phyloP scores from a whole-genome alignment of 176 grass and related monocot genomes.

The Bromus sterilis region DNA sequence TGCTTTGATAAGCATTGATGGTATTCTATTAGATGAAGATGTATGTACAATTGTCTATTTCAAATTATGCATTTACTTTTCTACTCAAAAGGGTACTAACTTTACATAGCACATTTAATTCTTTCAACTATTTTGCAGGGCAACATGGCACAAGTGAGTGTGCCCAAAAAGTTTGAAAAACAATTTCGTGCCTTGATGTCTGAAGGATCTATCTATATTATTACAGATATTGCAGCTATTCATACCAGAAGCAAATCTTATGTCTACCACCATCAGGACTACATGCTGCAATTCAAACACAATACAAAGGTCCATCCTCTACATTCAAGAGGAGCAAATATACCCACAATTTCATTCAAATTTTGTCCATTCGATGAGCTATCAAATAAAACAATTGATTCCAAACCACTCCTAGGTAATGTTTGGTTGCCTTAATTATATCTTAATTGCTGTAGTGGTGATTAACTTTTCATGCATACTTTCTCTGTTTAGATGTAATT shows the following conservation, averaged over 20 bases:
- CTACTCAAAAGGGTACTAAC: not conserved
- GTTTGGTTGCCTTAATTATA: not conserved
- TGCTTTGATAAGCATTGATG: not conserved
- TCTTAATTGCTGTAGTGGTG: not conserved
- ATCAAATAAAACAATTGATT: not conserved
- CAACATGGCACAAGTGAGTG: not conserved
- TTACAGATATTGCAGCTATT: not conserved
- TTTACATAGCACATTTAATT: not conserved
- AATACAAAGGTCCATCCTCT: not conserved
- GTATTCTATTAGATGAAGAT: not conserved
- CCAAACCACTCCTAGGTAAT: not conserved
- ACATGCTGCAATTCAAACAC: not conserved
- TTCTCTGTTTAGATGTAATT: not conserved
- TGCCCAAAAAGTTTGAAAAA: not conserved
- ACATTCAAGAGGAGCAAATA: not conserved
- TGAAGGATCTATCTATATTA: not conserved
- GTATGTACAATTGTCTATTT: not conserved
- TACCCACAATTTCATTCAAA: not conserved
- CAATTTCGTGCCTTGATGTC: not conserved
- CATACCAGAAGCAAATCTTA: not conserved
- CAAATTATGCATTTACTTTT: not conserved
- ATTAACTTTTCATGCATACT: not conserved
- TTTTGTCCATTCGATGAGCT: not conserved
- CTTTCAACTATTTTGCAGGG: not conserved
- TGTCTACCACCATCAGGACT: not conserved